Conservation (phyloP, 805 yeast species). For the Spathaspora sp. region DNA sequence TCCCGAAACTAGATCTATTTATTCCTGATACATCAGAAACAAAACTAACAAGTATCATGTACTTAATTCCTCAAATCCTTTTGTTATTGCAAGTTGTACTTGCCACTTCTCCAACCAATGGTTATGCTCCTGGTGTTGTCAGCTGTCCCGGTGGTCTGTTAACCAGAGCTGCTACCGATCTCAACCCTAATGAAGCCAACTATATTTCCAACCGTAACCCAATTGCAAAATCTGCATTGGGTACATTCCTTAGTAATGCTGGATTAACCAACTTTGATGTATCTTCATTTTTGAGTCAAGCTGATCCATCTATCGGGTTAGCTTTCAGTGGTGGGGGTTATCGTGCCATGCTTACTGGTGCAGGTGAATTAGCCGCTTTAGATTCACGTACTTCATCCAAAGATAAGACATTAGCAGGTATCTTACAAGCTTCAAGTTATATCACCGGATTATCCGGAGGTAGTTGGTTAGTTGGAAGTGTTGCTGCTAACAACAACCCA, state of each 20-base stretch:
- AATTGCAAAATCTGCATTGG: conserved; percentile 37
- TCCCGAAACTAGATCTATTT: not conserved
- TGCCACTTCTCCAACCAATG: conserved; percentile 51
- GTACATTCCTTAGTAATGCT: conserved; percentile 29
- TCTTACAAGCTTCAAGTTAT: conserved; percentile 69
- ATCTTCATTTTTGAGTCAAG: conserved; percentile 23
- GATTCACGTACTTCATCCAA: conserved; percentile 66
- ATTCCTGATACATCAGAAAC: not conserved
- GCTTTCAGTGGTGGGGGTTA: conserved; percentile 77
- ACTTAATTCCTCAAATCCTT: not conserved
- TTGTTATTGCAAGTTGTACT: conserved; percentile 1
- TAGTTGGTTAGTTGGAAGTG: conserved; percentile 62
- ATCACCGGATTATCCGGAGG: conserved; percentile 69
- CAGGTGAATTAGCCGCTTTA: conserved; percentile 77
- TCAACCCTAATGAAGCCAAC: conserved; percentile 44
- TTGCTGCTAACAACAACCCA: conserved; percentile 57
- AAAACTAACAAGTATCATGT: not conserved
- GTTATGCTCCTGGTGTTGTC: conserved; percentile 60
- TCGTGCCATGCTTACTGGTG: conserved; percentile 83
- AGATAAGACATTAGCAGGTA: conserved; percentile 67
- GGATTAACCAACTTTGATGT: conserved; percentile 21
- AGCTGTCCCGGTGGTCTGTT: conserved; percentile 45
- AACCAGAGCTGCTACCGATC: conserved; percentile 45
- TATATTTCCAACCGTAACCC: conserved; percentile 52
- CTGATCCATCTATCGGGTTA: conserved; percentile 34